Conservation (phyloP, 305 asterid genomes). For the Fraxinus dipetala region DNA sequence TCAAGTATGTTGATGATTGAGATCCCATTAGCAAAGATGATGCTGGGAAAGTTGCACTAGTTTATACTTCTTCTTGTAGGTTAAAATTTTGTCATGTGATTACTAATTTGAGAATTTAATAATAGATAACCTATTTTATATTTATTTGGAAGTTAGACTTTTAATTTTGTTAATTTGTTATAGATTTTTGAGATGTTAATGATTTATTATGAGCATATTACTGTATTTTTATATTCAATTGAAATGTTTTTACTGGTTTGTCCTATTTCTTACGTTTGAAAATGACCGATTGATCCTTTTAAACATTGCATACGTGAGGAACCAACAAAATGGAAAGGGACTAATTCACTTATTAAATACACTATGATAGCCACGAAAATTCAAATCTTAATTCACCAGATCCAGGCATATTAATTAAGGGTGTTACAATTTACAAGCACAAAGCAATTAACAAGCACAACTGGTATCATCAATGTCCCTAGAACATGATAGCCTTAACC, state of each 20-base stretch:
- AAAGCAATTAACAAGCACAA: background rate
- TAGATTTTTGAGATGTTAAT: background rate
- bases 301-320: background rate
- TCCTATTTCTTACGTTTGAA: background rate
- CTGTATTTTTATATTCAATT: background rate
- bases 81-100: background rate
- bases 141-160: background rate
- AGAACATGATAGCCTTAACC: background rate
- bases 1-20: background rate
- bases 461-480: background rate
- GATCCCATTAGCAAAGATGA: background rate
- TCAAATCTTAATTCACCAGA: background rate
- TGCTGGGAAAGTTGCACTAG: background rate
- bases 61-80: background rate
- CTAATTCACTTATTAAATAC: background rate
- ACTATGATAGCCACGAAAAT: background rate
- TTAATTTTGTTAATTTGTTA: background rate
- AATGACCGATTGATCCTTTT: background rate
- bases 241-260: background rate
- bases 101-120: background rate
- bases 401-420: background rate
- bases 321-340: background rate
- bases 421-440: background rate
- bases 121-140: background rate
- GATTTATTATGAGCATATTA: background rate